These are phyloP conservation scores for Calycina marina DNA, from an alignment of 2,329 filamentous ascomycete genomes.

Conservation along the genomic window DNA sequence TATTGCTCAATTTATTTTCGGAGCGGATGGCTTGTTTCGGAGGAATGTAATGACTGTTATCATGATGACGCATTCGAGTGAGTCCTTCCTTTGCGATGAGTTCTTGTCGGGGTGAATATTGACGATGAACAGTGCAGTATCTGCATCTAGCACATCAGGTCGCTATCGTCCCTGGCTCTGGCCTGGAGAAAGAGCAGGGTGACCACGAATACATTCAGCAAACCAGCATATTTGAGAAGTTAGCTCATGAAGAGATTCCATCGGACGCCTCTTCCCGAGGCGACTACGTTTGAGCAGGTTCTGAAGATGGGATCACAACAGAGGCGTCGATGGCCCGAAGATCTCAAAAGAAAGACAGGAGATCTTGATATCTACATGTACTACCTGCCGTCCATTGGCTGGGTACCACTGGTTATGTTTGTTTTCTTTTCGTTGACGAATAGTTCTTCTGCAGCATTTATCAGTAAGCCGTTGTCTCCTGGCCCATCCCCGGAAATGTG, in stretches of 20 bases:
- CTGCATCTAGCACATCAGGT: neutral
- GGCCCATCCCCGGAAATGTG: too few relatives aligned
- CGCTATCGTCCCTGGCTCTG: neutral
- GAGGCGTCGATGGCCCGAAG: too few relatives aligned
- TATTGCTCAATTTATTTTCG: slow-evolving; percentile 9
- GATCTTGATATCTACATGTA: slow-evolving; percentile 1
- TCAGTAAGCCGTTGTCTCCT: neutral
- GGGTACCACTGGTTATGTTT: neutral
- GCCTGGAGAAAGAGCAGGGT: neutral
- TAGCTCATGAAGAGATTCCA: neutral
- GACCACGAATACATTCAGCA: neutral
- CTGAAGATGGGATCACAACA: too few relatives aligned
- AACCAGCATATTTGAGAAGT: neutral
- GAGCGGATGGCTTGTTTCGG: slow-evolving; percentile 6
- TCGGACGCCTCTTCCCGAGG: neutral
- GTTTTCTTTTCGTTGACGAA: neutral
- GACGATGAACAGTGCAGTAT: neutral
- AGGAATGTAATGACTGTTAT: slow-evolving; percentile 22
- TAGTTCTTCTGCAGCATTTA: neutral
- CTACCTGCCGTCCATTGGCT: neutral
- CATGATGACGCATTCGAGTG: slow-evolving; percentile 13
- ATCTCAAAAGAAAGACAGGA: neutral
- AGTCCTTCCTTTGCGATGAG: neutral
- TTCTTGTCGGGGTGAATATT: too few relatives aligned
- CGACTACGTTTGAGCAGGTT: too few relatives aligned